Conservation (phyloP, 1,139 yeast genomes). For the Pichia sp. region DNA sequence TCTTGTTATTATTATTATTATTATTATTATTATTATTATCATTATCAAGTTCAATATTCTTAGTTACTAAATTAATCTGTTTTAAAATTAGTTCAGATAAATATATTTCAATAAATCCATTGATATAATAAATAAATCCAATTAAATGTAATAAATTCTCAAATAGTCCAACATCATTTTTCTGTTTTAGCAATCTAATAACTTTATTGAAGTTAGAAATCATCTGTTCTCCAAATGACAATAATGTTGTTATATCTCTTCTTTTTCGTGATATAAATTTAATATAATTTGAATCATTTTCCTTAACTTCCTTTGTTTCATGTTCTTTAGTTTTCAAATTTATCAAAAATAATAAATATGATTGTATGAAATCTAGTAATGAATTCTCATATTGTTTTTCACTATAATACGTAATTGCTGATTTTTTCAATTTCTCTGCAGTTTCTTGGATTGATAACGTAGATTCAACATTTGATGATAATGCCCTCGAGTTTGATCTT, state of each 20-base stretch:
- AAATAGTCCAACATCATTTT: background rate
- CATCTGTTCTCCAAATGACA: slow-evolving; percentile 10
- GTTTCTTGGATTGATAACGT: background rate
- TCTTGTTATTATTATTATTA: background rate
- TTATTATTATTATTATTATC: background rate
- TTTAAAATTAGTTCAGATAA: slow-evolving; percentile 6
- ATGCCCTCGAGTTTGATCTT: background rate
- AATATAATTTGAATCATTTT: background rate
- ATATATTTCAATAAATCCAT: slow-evolving; percentile 14
- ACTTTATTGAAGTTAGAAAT: slow-evolving; percentile 13
- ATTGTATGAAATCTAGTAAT: slow-evolving; percentile 9
- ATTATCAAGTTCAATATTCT: background rate
- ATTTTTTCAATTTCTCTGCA: slow-evolving; percentile 8
- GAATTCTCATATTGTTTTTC: slow-evolving; percentile 3
- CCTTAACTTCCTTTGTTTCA: background rate
- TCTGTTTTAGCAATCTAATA: background rate
- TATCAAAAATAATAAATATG: slow-evolving; percentile 6
- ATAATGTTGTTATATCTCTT: slow-evolving; percentile 17
- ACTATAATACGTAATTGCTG: slow-evolving; percentile 1
- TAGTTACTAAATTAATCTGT: slow-evolving; percentile 2
- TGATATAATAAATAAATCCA: slow-evolving; percentile 14
- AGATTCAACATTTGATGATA: background rate
- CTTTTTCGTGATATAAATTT: slow-evolving; percentile 8
- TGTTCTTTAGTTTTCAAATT: slow-evolving; percentile 6
- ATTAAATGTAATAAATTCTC: slow-evolving; percentile 3